Percentiles rank a stretch among this genome's conserved stretches.
Conservation (phyloP, 2,329 filamentous ascomycete species). For the Amauroascus niger region DNA sequence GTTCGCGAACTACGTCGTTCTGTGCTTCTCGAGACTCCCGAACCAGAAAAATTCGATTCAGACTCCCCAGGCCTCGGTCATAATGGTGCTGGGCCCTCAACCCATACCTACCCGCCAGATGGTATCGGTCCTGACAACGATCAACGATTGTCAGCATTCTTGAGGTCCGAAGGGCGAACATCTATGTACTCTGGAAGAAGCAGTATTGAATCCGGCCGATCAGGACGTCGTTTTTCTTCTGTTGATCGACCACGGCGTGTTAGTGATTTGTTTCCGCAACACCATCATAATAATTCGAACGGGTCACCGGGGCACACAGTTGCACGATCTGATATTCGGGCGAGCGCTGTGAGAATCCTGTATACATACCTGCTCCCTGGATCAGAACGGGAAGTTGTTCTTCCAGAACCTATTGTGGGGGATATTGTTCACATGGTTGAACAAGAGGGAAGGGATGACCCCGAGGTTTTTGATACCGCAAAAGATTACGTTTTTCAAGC, state of each 20-base stretch:
- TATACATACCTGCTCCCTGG: slow-evolving; percentile 92
- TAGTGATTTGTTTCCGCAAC: slow-evolving; percentile 54
- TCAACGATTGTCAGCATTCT: slow-evolving; percentile 81
- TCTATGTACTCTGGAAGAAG: slow-evolving; percentile 45
- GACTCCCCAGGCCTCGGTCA: slow-evolving; percentile 3
- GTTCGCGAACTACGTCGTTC: slow-evolving; percentile 90
- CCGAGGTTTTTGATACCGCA: slow-evolving; percentile 90
- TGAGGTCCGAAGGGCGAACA: slow-evolving; percentile 52
- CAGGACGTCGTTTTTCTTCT: slow-evolving; percentile 31
- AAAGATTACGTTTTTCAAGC: slow-evolving; percentile 99
- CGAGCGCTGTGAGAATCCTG: slow-evolving; percentile 95
- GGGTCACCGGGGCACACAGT: slow-evolving; percentile 70
- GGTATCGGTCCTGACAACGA: slow-evolving; percentile 64
- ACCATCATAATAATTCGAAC: slow-evolving; percentile 40
- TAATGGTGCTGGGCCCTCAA: slow-evolving; percentile 43
- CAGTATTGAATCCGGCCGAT: slow-evolving; percentile 41
- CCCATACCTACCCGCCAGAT: slow-evolving; percentile 40
- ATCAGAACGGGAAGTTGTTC: slow-evolving; percentile 91
- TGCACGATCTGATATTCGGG: slow-evolving; percentile 77
- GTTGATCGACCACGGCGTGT: slow-evolving; percentile 44
- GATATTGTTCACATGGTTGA: slow-evolving; percentile 84
- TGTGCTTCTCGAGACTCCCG: slow-evolving; percentile 84
- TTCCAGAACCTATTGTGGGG: slow-evolving; percentile 76
- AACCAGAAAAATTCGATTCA: slow-evolving; percentile 61
- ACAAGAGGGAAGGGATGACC: slow-evolving; percentile 83